Conservation (phyloP, 163 green algal genomes). For the Scenedesmus sp. region DNA sequence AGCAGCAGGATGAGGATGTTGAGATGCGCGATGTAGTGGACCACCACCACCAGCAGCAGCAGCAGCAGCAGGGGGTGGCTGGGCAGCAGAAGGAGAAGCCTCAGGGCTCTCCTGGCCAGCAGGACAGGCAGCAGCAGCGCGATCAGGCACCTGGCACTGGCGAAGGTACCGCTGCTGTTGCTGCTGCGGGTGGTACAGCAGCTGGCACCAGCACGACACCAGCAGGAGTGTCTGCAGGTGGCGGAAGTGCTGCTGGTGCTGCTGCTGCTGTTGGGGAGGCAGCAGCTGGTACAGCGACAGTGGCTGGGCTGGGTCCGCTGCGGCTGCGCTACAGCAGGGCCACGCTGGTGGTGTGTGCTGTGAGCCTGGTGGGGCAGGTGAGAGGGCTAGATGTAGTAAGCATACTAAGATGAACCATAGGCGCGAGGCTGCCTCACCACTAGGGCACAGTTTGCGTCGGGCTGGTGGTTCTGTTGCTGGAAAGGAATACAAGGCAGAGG, state of each 20-base stretch:
- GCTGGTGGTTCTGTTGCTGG: too few relatives aligned
- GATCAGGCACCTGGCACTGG: not conserved
- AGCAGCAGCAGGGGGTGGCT: not conserved
- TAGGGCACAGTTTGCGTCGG: too few relatives aligned
- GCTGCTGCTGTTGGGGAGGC: not conserved
- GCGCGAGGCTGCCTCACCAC: too few relatives aligned
- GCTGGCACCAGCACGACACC: not conserved
- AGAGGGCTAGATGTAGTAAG: too few relatives aligned
- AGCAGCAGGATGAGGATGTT: not conserved
- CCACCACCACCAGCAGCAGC: too few relatives aligned
- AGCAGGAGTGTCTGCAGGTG: not conserved
- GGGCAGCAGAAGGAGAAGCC: not conserved
- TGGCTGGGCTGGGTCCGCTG: too few relatives aligned
- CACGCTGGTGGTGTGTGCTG: constrained; percentile 44
- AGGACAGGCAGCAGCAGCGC: not conserved
- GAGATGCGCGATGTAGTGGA: too few relatives aligned
- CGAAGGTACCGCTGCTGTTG: not conserved
- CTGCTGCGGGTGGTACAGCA: not conserved
- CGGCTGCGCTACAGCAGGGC: constrained; percentile 13
- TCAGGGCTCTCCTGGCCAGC: not conserved
- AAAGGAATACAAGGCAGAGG: too few relatives aligned
- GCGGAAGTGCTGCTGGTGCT: not conserved
- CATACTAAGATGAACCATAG: too few relatives aligned
- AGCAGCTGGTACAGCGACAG: not conserved
- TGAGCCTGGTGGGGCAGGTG: constrained; percentile 30